phyloP scores from a whole-genome alignment of 1,284 basidiomycete species.

The Cystobasidiaceae sp. region DNA sequence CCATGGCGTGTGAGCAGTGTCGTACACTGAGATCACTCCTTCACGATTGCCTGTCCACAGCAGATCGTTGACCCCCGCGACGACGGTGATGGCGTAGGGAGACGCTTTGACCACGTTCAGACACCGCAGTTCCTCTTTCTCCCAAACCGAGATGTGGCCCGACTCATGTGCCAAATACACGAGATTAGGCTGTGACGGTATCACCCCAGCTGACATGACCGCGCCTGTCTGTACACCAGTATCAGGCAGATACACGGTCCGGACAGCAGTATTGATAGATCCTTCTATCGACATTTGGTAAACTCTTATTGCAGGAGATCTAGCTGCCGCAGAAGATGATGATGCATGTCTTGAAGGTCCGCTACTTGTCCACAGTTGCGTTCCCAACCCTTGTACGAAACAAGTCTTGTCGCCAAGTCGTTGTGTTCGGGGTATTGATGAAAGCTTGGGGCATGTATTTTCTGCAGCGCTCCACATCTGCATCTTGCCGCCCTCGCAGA shows the following conservation, averaged over 20 bases:
- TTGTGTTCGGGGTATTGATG: constrained; percentile 55
- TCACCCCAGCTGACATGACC: constrained; percentile 70
- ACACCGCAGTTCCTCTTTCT: constrained; percentile 49
- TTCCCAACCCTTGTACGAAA: constrained; percentile 66
- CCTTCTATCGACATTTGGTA: constrained; percentile 57
- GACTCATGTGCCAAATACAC: constrained; percentile 93
- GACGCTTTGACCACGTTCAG: constrained; percentile 62
- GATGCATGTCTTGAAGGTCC: constrained; percentile 50
- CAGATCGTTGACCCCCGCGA: constrained; percentile 68
- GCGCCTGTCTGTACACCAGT: constrained; percentile 55
- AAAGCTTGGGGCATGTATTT: constrained; percentile 46
- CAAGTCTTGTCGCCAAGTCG: constrained; percentile 74
- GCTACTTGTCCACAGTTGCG: constrained; percentile 68
- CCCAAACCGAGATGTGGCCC: constrained; percentile 78
- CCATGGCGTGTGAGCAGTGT: constrained; percentile 61
- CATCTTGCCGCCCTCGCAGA: constrained; percentile 78
- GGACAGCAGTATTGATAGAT: constrained; percentile 34
- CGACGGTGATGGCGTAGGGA: constrained; percentile 66
- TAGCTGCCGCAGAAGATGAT: constrained; percentile 48
- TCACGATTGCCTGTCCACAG: constrained; percentile 71
- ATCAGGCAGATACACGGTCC: constrained; percentile 39
- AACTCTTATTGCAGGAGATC: constrained; percentile 65
- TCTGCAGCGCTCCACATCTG: constrained; percentile 55
- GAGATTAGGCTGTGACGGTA: constrained; percentile 61
- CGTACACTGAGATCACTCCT: constrained; percentile 77